Evolutionary conservation across 2,329 filamentous ascomycete species (phyloP).

Genomic region (Tolypocladium tropicale): DNA sequence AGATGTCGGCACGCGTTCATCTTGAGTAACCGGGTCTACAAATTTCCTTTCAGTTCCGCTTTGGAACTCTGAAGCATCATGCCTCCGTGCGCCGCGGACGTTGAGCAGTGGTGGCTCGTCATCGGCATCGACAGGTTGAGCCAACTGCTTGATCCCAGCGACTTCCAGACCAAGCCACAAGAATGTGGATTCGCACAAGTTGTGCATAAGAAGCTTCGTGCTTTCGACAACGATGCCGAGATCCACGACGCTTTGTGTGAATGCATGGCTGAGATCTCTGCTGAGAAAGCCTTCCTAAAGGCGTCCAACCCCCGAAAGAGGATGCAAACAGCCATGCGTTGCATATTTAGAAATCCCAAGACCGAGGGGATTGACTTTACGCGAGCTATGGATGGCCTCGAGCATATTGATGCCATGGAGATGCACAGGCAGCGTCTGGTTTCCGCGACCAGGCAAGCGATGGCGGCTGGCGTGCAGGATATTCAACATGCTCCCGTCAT

Average conservation of each 20-base stretch:
- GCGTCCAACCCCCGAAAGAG: conserved; percentile 16
- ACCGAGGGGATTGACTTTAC: conserved; percentile 16
- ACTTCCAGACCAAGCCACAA: conserved; percentile 7
- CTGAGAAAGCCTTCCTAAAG: conserved; percentile 3
- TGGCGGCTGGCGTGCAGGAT: conserved; percentile 4
- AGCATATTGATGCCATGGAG: conserved; percentile 21
- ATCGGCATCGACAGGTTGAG: conserved; percentile 13
- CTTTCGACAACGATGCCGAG: conserved; percentile 18
- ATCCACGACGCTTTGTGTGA: conserved; percentile 9
- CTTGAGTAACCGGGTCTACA: neutral
- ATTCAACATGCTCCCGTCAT: conserved; percentile 11
- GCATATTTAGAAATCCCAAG: conserved; percentile 16
- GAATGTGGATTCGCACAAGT: conserved; percentile 23
- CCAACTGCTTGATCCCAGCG: conserved; percentile 13
- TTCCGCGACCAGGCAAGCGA: conserved; percentile 9
- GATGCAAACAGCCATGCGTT: conserved; percentile 11
- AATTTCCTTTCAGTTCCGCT: too few relatives aligned
- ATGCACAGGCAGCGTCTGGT: conserved; percentile 18
- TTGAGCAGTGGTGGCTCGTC: conserved; percentile 24
- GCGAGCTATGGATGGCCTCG: conserved; percentile 19
- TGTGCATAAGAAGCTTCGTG: conserved; percentile 17
- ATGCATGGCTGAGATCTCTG: conserved; percentile 9
- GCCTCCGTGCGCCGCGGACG: conserved; percentile 18
- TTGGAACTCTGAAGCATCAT: conserved; percentile 13
- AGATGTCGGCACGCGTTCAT: neutral